These are phyloP conservation scores for Hypoxylon fuscum DNA, from an alignment of 495 filamentous ascomycete genomes.

Conservation along the genomic window DNA sequence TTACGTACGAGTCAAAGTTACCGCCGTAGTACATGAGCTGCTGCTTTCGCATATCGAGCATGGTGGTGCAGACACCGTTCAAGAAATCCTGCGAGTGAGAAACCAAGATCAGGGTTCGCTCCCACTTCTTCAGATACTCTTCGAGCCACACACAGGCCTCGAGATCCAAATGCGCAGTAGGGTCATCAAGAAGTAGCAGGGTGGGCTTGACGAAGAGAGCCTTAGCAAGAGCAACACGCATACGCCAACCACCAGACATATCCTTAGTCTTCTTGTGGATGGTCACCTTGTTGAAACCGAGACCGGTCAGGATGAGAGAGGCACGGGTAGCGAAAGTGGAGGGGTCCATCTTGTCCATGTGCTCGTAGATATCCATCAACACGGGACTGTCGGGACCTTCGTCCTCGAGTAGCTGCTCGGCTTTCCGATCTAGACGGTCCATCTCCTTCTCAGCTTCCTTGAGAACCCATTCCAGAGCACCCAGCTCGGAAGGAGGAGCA, in stretches of 20 bases:
- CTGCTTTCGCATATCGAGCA: conserved; percentile 96
- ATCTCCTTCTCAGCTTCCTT: conserved; percentile 94
- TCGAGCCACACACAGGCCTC: conserved; percentile 99
- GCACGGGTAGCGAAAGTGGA: conserved; percentile 99
- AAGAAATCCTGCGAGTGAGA: conserved; percentile 99
- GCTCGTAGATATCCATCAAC: conserved; percentile 97
- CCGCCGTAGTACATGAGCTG: conserved; percentile 97
- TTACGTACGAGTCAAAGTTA: conserved; percentile 99
- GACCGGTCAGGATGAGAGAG: conserved; percentile 96
- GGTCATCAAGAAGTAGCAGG: conserved; percentile 94
- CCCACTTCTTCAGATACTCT: conserved; percentile 99
- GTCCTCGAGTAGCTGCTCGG: conserved; percentile 89
- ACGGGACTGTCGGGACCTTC: conserved; percentile 90
- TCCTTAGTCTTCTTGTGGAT: conserved; percentile 99
- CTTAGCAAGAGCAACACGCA: conserved; percentile 98
- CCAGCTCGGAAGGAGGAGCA: conserved; percentile 86
- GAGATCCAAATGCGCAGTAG: conserved; percentile 98
- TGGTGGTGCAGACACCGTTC: conserved; percentile 98
- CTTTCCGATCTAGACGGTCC: conserved; percentile 83
- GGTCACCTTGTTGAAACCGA: conserved; percentile 97
- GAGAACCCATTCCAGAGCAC: conserved; percentile 97
- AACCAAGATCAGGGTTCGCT: conserved; percentile 94
- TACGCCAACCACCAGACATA: conserved; percentile 99
- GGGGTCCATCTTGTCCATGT: conserved; percentile 99
- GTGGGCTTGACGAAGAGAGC: conserved; percentile 98